Evolutionary conservation across 1,139 yeast species (phyloP).

Genomic region (Zygoascus meyerae): DNA sequence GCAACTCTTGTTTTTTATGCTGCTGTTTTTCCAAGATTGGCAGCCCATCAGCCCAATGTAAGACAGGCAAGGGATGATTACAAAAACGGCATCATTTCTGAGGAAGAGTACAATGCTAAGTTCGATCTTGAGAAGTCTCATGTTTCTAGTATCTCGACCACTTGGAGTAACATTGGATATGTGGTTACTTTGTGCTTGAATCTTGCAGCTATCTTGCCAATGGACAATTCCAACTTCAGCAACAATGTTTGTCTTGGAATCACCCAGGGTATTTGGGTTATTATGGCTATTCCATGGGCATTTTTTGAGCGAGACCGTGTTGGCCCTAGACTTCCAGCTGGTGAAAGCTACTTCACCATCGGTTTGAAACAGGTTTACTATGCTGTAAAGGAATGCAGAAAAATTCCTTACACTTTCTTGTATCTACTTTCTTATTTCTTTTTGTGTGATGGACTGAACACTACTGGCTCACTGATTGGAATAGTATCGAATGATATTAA

Average conservation of each 20-base stretch:
- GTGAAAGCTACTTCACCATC: slow-evolving; percentile 14
- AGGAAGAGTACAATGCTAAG: slow-evolving; percentile 14
- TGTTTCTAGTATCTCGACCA: slow-evolving; percentile 15
- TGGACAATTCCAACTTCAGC: slow-evolving; percentile 15
- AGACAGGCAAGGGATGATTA: slow-evolving; percentile 16
- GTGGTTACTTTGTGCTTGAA: slow-evolving; percentile 13
- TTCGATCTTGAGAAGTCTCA: slow-evolving; percentile 16
- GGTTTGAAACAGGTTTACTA: slow-evolving; percentile 19
- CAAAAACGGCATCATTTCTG: slow-evolving; percentile 16
- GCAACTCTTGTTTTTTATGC: slow-evolving; percentile 17
- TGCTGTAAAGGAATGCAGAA: slow-evolving; percentile 16
- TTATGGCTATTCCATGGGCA: slow-evolving; percentile 19
- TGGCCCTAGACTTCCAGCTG: slow-evolving; percentile 16
- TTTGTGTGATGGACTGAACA: slow-evolving; percentile 17
- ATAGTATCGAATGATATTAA: slow-evolving; percentile 16
- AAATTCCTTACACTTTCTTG: slow-evolving; percentile 18
- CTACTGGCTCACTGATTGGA: slow-evolving; percentile 17
- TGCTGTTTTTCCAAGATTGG: slow-evolving; percentile 19
- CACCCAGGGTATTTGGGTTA: slow-evolving; percentile 18
- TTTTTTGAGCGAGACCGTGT: slow-evolving; percentile 13
- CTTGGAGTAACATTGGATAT: slow-evolving; percentile 17
- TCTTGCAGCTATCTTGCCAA: slow-evolving; percentile 17
- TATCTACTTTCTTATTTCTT: slow-evolving; percentile 18
- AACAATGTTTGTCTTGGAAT: slow-evolving; percentile 17
- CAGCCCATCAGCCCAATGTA: slow-evolving; percentile 18